Evolutionary conservation across 2,329 filamentous ascomycete genomes (phyloP).

Genomic region (Fusarium equiseti): DNA sequence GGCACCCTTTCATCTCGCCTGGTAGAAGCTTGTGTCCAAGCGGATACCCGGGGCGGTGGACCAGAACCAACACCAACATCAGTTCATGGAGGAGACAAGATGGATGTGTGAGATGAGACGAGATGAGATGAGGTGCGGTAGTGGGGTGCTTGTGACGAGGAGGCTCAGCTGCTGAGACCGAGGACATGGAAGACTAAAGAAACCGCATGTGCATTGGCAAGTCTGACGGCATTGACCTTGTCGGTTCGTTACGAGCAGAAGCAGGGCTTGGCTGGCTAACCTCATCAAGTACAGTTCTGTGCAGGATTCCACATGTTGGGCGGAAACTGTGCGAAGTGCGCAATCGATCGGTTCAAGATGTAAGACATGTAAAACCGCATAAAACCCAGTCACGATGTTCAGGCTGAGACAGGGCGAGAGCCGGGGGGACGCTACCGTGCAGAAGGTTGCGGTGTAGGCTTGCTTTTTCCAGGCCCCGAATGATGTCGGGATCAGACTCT

Average conservation of each 20-base stretch:
- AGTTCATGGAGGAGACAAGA: conserved; percentile 31
- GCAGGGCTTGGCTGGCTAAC: conserved; percentile 13
- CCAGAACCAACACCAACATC: conserved; percentile 31
- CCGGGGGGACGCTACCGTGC: conserved; percentile 17
- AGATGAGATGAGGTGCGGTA: conserved; percentile 15
- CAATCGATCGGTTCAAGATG: conserved; percentile 44
- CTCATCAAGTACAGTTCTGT: conserved; percentile 18
- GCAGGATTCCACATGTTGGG: conserved; percentile 29
- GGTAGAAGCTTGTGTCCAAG: conserved; percentile 48
- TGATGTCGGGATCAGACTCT: conserved; percentile 37
- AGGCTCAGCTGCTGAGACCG: conserved; percentile 35
- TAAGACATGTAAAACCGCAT: conserved; percentile 44
- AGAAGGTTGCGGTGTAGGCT: conserved; percentile 40
- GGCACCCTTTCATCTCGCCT: conserved; percentile 55
- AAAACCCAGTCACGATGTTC: conserved; percentile 39
- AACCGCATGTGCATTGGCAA: conserved; percentile 16
- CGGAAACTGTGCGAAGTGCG: conserved; percentile 41
- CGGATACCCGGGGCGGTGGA: conserved; percentile 39
- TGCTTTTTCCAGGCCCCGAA: conserved; percentile 40
- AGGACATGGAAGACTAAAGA: conserved; percentile 29
- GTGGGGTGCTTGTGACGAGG: conserved; percentile 38
- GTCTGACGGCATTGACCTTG: conserved; percentile 30
- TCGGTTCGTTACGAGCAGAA: conserved; percentile 8
- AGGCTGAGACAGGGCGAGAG: conserved; percentile 35
- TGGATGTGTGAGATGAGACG: conserved; percentile 19